Base-by-base conservation (phyloP, 2,329 filamentous ascomycete genomes). In the Geoglossum cookeanum region DNA sequence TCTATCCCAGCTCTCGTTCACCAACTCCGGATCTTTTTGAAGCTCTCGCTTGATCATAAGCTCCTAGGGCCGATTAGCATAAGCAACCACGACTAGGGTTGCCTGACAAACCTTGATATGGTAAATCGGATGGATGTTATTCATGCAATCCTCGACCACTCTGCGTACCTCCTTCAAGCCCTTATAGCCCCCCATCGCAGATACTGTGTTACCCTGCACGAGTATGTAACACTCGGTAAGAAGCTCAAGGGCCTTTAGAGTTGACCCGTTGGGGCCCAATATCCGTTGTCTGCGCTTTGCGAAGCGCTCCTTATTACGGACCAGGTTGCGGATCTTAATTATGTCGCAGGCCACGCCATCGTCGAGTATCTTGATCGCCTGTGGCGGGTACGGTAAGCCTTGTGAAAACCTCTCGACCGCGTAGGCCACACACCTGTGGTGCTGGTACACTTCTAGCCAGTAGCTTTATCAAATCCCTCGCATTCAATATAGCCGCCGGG, bases 201-300 rank as follows among this genome's bases (percentile, higher is more conserved):
- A 82, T 32, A 98, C 92, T 0, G 92, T 97, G 70, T 95, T 97
- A 63, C 92, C 92, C 69, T 98, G 92, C 0, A 98, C 92, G 47
- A 97, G 78, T 56, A 98, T 86, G 69, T 97, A 96, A 58, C 87
- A 94, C 65, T 84, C 76, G 0, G 92, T 98, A 57, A 98, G 78
- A 1, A 97, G 78, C 70, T 97, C 89, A 32, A 98, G 78, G 1
- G 92, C 92, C 69, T 97, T 97, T 56, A 98, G 76, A 1, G 92
- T 98, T 54, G 85, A 88, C 42, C 91, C 92, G 62, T 87, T 86
- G 15, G 91, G 90, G 0, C 92, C 92, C 29, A 98, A 76, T 59
- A 98, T 92, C 58, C 92, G 78, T 72, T 98, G 92, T 54, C 92
- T 80, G 58, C 92, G 78, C 75, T 98, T 98, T 55, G 95, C 87